Evolutionary conservation across 1,284 basidiomycete species (phyloP), one percentile per base, ranked within the genome.

Genomic region (Apiotrichum gracile): DNA sequence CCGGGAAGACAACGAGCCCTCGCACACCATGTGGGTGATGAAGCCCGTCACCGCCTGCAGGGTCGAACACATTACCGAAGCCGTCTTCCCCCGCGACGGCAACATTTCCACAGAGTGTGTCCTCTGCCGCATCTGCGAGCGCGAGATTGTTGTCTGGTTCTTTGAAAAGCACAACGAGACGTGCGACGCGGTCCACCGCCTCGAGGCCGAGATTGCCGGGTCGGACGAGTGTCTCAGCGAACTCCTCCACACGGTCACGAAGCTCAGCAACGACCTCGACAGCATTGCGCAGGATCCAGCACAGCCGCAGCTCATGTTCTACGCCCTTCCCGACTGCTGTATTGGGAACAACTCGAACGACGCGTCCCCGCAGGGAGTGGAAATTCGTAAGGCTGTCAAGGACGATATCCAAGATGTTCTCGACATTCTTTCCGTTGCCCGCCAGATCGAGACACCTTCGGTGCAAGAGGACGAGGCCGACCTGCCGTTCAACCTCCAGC

Each of bases 111-210:
- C 83, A 24, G 85, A 91, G 62, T 85, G 84, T n/a, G 87, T 98
- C 37, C 80, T 99, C 19, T 98, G 96, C 77, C 89, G 96, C 44
- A 99, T 99, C 61, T 99, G 96, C 79, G 96, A 99, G 76, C 85
- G 88, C 66, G 86, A 89, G 65, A 87, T 98, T 51, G 93, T 96
- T 2, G 88, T 94, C 54, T 98, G 96, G 93, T 99, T 94, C 78
- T 99, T 99, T 70, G 96, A 97, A 77, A 97, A 97, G 78, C 96
- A 99, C 79, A 97, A 93, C 79, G 96, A 98, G 77, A 98, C 94
- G 12, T 99, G 96, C 72, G 91, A 86, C 65, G 96, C 97, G 76
- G 87, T 91, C 1, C 96, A 99, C 74, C 85, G 91, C 41, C 80
- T 98, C 59, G 96, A 98, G 75, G 91, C 94, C 38, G 92, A 97